Evolutionary conservation across 768 basidiomycete species (phyloP).

Genomic region (Coprinopsis marcescibilis): DNA sequence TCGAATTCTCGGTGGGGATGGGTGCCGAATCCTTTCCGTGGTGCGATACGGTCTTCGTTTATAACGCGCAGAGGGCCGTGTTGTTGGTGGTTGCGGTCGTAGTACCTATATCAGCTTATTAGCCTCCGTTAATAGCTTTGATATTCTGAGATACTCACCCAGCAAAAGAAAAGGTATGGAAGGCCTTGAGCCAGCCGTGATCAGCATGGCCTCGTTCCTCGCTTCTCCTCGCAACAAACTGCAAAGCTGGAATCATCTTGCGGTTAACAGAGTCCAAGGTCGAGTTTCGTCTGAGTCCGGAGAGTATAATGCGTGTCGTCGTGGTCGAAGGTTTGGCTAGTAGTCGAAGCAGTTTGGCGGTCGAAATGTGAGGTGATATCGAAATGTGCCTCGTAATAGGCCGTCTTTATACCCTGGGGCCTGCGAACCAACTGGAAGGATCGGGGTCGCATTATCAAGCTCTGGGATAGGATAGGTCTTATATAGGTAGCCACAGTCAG

Average conservation of each 20-base stretch:
- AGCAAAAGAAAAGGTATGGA: constrained; percentile 80
- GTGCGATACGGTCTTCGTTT: constrained; percentile 86
- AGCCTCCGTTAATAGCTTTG: constrained; percentile 7
- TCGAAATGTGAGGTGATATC: too few species aligned
- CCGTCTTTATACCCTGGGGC: too few species aligned
- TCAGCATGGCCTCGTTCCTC: constrained; percentile 67
- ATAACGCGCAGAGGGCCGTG: constrained; percentile 83
- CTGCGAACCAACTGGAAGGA: too few species aligned
- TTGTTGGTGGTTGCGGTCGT: constrained; percentile 46
- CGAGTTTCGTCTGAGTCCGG: not conserved
- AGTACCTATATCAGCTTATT: constrained; percentile 40
- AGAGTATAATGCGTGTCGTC: not conserved
- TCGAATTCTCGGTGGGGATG: constrained; percentile 84
- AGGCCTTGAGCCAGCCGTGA: constrained; percentile 84
- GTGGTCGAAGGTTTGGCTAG: not conserved
- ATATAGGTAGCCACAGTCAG: too few species aligned
- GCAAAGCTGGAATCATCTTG: constrained; percentile 24
- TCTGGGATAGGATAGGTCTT: too few species aligned
- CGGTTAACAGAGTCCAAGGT: constrained; percentile 7
- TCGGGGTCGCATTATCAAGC: too few species aligned
- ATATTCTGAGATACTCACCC: constrained; percentile 36
- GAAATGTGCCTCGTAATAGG: too few species aligned
- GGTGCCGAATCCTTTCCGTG: constrained; percentile 76
- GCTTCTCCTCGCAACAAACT: constrained; percentile 50
- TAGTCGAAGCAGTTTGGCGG: too few species aligned